Conservation (phyloP, 2,329 filamentous ascomycete genomes). For the Exophiala phaeomuriformis region DNA sequence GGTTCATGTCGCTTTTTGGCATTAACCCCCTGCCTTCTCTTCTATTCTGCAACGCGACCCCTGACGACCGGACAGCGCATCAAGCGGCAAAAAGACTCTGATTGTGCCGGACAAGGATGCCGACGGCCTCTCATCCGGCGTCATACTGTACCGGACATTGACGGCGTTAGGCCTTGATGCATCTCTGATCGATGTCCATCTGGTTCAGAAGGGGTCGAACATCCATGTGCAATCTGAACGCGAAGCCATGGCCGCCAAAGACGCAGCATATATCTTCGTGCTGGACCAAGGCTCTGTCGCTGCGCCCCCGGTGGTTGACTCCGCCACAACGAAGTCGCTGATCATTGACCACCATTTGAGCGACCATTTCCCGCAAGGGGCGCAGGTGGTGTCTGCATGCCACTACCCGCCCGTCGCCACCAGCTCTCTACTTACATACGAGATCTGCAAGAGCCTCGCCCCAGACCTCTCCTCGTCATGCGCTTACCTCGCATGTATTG, state of each 20-base stretch:
- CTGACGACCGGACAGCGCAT: slow-evolving; percentile 39
- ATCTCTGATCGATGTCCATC: slow-evolving; percentile 50
- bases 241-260: slow-evolving; percentile 42
- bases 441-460: slow-evolving; percentile 54
- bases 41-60: neutral
- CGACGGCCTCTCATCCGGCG: slow-evolving; percentile 58
- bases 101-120: slow-evolving; percentile 64
- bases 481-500: slow-evolving; percentile 57
- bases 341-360: slow-evolving; percentile 61
- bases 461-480: slow-evolving; percentile 44
- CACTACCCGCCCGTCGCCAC: slow-evolving; percentile 59
- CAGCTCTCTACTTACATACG: slow-evolving; percentile 56
- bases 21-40: neutral
- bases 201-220: slow-evolving; percentile 53
- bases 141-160: slow-evolving; percentile 55
- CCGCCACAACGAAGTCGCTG: slow-evolving; percentile 43
- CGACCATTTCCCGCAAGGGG: slow-evolving; percentile 51
- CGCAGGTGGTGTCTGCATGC: slow-evolving; percentile 55
- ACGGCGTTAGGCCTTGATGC: slow-evolving; percentile 50
- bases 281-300: slow-evolving; percentile 58
- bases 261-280: slow-evolving; percentile 54
- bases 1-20: slow-evolving; percentile 11
- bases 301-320: slow-evolving; percentile 48
- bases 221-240: slow-evolving; percentile 52
- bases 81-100: slow-evolving; percentile 46